Evolutionary conservation across 2,329 filamentous ascomycete species (phyloP), one percentile per base, ranked within the genome.

Genomic region (Pseudogymnoascus sp.): DNA sequence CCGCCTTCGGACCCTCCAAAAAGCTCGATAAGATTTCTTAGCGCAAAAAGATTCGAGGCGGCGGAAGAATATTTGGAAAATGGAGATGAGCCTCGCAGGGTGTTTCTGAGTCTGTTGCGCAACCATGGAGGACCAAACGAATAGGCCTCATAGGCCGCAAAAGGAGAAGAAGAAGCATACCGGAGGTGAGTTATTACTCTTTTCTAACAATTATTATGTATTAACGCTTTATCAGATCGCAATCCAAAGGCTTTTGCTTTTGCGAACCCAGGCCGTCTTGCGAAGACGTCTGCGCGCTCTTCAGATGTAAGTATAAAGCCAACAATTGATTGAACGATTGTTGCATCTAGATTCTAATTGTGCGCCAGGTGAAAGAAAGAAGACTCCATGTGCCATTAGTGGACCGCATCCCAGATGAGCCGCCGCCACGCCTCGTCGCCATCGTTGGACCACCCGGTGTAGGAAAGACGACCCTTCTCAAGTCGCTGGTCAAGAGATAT

Each of bases 361-460:
- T 50, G 8, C 61, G 65, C 11, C 72, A 93, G 89, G 87, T 96
- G 76, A 95, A 91, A 82, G 96, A 99, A 78, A 97, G 96, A 78
- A 86, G 93, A 65, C 83, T 97, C 40, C 96, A 99, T 82, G 95
- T 99, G 16, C 95, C 95, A 50, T 89, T 96, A 74, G 90, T 97
- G 78, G 95, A 99, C 81, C 88, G 96, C 69, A 82, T 97, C 28
- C 93, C 95, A 68, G 93, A 97, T 77, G 95, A 97, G 79, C 90
- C 95, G 14, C 93, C 95, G 25, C 95, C 95, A 64, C 86, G 96
- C 65, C 87, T 99, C 64, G 93, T 97, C 70, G 87, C 91, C 66
- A 93, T 99, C 65, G 93, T 97, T 73, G 96, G 95, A 62, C 95
- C 95, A 63, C 91, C 95, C 1, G 95, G 95, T 65, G 93, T 93